These are phyloP conservation scores for Coleophoma cylindrospora DNA, from an alignment of 2,329 filamentous ascomycete genomes.

Conservation along the genomic window DNA sequence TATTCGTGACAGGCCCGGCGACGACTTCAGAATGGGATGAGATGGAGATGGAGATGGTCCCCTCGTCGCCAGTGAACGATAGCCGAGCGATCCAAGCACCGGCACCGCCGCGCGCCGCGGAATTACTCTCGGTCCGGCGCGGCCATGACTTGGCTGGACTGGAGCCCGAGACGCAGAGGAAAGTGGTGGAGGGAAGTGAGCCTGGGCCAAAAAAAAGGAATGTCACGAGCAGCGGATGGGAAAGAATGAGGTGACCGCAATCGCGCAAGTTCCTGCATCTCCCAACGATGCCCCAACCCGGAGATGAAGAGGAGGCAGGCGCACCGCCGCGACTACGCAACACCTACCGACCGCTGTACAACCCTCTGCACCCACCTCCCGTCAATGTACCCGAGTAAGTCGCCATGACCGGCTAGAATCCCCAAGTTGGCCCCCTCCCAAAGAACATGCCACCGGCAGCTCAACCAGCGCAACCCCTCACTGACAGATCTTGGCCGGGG, in stretches of 20 bases:
- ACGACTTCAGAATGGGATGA: too few relatives aligned
- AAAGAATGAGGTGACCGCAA: not conserved
- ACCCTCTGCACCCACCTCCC: constrained; percentile 35
- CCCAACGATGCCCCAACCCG: constrained; percentile 8
- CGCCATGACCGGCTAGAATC: not conserved
- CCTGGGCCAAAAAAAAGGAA: too few relatives aligned
- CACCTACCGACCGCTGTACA: constrained; percentile 45
- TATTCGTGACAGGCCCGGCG: too few relatives aligned
- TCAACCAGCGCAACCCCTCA: not conserved
- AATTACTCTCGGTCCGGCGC: too few relatives aligned
- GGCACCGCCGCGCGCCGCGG: too few relatives aligned
- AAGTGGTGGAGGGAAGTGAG: too few relatives aligned
- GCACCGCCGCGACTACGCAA: constrained; percentile 5
- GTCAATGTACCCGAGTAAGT: constrained; percentile 26
- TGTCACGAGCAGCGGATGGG: not conserved
- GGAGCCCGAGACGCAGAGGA: too few relatives aligned
- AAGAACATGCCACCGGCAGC: not conserved
- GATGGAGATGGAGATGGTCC: too few relatives aligned
- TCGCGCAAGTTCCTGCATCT: not conserved
- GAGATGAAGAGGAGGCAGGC: constrained; percentile 12
- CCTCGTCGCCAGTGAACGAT: too few relatives aligned
- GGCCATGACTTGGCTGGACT: too few relatives aligned
- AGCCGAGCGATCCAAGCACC: too few relatives aligned
- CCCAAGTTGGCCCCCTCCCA: not conserved
- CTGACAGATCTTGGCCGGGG: too few relatives aligned